Evolutionary conservation across 1,284 basidiomycete genomes (phyloP), one percentile per base, ranked within the genome.

Genomic region (Fistulina hepatica): DNA sequence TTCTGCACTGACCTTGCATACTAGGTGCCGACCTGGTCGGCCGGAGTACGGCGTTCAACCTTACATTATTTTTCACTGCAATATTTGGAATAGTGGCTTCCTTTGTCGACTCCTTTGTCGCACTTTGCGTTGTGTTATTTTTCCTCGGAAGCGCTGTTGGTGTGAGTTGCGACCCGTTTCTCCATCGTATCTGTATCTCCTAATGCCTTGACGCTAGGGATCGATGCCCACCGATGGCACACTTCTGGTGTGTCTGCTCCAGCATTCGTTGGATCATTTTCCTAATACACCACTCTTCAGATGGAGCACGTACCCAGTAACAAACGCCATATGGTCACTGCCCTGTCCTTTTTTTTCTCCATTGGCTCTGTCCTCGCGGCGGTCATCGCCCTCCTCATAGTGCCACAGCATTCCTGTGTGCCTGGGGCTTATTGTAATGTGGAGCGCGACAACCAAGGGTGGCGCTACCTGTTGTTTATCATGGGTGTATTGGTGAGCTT

Each of bases 221-320:
- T 92, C 86, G 2, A 94, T 97, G 90, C 94, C 93, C 0, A 97
- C 92, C 0, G 93, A 97, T 51, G 93, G 93, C 3, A 95, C 91
- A 0, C n/a, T n/a, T n/a, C n/a, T n/a, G n/a, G n/a, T n/a, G n/a
- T n/a, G n/a, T n/a, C n/a, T n/a, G n/a, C n/a, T n/a, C n/a, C n/a
- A n/a, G n/a, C n/a, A n/a, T n/a, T n/a, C n/a, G n/a, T n/a, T n/a
- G n/a, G n/a, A n/a, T n/a, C n/a, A n/a, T n/a, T n/a, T n/a, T n/a
- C n/a, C n/a, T n/a, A n/a, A n/a, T n/a, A n/a, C n/a, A n/a, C n/a
- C n/a, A n/a, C n/a, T n/a, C 74, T 95, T 5, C 76, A 97, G 36
- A 70, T 97, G 4, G 94, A 98, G 56, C 92, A 95, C 51, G 81
- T 97, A 62, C 94, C 94, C 0, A 78, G 82, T 48, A 74, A 76